Evolutionary conservation across 495 filamentous ascomycete genomes (phyloP), one percentile per base, ranked within the genome.

Genomic region (Hypomontagnella submonticulosa): DNA sequence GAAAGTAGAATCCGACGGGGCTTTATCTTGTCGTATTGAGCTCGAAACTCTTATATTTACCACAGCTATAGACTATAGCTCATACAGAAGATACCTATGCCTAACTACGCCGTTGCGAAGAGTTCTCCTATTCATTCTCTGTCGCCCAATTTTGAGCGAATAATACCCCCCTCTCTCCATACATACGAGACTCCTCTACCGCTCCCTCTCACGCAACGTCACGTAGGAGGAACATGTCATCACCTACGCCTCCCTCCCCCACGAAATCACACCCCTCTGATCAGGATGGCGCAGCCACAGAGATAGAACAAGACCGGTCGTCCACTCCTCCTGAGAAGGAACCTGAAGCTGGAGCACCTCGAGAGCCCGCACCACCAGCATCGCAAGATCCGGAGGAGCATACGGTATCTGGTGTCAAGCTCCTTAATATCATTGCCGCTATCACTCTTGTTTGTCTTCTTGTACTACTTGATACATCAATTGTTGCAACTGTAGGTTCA

Each of bases 401-500:
- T 12, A 3, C 3, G 36, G 36, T 40, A 15, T 12, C 36, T 40
- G 36, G 36, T 15, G 13, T 40, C 36, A 51, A 51, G 5, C 48
- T 51, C 5, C 16, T 51, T 7, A 51, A 12, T 30, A 16, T 50
- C 4, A 36, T 32, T 10, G 47, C 30, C 10, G 47, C 47, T 12
- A 37, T 50, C n/a, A 37, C 47, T 16, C 47, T 50, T 1, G 47
- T 50, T 9, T 50, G 47, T 18, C 27, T 50, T 36, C 47, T 50
- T 7, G 33, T 50, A 13, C n/a, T 50, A 27, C 47, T 50, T 19
- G 47, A 50, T 36, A 50, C 47, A 15, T 50, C 47, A n/a, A 50
- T 50, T 16, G 32, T 50, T 18, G 47, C 47, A 18, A 50, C 47
- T 0, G 47, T 50, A 36, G 10, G 32, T 16, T n/a, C n/a, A n/a